Conservation (phyloP, 345 rosid genomes). For the Dipteronia dyeriana region DNA sequence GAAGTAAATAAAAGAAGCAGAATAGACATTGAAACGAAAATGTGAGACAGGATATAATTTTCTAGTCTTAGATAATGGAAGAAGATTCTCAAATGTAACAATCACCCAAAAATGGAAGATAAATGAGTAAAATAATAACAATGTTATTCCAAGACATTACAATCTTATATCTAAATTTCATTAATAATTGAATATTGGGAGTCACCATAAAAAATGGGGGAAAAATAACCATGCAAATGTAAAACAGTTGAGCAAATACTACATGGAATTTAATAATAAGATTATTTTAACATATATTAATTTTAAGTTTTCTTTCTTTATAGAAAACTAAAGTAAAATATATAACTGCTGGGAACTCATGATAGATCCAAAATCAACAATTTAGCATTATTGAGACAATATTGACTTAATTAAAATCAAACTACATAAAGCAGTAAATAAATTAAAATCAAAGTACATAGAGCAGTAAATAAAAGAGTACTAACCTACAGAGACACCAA, state of each 20-base stretch:
- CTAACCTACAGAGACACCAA: slow-evolving; percentile 97
- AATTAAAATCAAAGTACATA: neutral
- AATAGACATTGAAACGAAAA: neutral
- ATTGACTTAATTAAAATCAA: neutral
- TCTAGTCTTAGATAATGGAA: neutral
- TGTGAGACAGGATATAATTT: neutral
- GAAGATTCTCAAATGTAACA: neutral
- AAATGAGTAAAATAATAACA: neutral
- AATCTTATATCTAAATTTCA: neutral
- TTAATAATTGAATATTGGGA: neutral
- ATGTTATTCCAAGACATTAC: neutral
- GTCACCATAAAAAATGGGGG: too few relatives aligned
- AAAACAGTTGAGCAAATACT: neutral
- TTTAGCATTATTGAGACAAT: neutral
- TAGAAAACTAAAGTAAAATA: neutral
- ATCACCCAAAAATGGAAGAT: neutral
- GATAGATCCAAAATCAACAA: slow-evolving; percentile 2
- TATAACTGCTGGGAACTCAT: too few relatives aligned
- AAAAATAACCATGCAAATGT: neutral
- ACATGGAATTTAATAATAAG: neutral
- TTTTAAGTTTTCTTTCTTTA: neutral
- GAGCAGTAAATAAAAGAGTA: slow-evolving; percentile 17
- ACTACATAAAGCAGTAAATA: slow-evolving; percentile 2
- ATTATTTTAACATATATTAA: neutral
- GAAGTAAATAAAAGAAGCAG: neutral